Base-by-base conservation (phyloP, 805 yeast species). In the Clavispora asparagi region DNA sequence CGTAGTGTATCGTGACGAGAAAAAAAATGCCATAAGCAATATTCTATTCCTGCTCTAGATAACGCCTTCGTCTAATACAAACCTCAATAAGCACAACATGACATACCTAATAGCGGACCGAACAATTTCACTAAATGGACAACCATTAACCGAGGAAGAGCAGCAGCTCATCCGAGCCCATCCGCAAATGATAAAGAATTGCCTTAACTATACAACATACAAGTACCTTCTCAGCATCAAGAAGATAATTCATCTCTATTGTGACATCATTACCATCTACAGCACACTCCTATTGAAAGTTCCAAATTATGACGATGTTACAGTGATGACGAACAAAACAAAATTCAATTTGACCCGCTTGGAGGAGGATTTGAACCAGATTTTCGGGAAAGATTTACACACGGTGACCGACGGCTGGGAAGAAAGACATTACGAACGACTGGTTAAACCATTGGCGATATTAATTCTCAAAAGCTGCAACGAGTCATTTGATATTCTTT, bases 291-390 rank as follows among this genome's bases (percentile, higher is more conserved):
- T 71, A 26, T 52, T 58, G 39, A 71, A 71, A 48, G 62, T 71
- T 26, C 69, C 72, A 23, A 57, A 69, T 47, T 70, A 69, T 47
- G 75, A 69, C 38, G 77, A 71, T 54, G 54, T 71, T 43, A 67
- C 73, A 2, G 16, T 44, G n/a, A 59, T 68, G 64, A 56, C 72
- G 1, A 43, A 49, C 40, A 47, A 48, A 27, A 55, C 65, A 6
- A 58, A 58, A 43, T 19, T 46, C 17, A 44, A 50, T 6, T 41
- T 67, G 36, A 39, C 52, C 28, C 55, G 52, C 40, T 50, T 70
- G 28, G 77, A 71, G 45, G 57, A 58, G 9, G 65, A 66, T 43
- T 55, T 68, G 47, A 65, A 65, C 42, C 48, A 44, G 19, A 41
- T 67, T 3, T 64, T 69, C 40, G 67, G 68, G 4, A 40, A 46